A percentile compares a stretch with the other conserved stretches of the same genome.
Conservation (phyloP, 2,329 filamentous ascomycete species). For the Verticillium tricorpus region DNA sequence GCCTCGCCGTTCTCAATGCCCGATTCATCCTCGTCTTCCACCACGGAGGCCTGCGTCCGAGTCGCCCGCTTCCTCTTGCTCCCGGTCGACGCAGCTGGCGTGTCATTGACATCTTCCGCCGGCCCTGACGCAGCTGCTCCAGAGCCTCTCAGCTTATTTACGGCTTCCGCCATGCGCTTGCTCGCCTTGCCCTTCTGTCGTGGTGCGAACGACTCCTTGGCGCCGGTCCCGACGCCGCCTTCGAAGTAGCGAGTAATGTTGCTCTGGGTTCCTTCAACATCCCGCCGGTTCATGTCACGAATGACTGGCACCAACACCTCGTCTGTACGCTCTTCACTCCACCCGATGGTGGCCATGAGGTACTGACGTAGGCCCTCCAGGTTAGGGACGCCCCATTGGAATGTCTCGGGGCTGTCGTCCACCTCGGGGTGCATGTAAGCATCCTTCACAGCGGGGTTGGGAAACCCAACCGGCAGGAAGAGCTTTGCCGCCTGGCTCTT, state of each 20-base stretch:
- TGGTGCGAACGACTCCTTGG: constrained; percentile 64
- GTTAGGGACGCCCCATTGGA: constrained; percentile 96
- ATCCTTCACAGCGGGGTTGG: constrained; percentile 69
- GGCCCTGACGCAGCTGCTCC: constrained; percentile 6
- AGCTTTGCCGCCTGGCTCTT: constrained; percentile 75
- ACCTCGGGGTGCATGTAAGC: constrained; percentile 88
- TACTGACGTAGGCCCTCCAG: constrained; percentile 79
- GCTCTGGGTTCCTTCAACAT: constrained; percentile 84
- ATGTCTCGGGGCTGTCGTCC: constrained; percentile 69
- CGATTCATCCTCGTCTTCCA: constrained; percentile 1
- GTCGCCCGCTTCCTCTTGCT: constrained; percentile 9
- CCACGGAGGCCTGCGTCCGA: not conserved
- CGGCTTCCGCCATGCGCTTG: constrained; percentile 72
- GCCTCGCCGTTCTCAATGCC: constrained; percentile 1
- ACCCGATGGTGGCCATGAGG: constrained; percentile 88
- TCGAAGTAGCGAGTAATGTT: constrained; percentile 95
- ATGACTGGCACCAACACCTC: constrained; percentile 96
- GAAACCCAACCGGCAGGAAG: constrained; percentile 78
- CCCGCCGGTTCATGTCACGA: constrained; percentile 85
- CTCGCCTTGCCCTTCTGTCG: constrained; percentile 61
- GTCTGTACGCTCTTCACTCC: constrained; percentile 86
- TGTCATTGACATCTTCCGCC: not conserved
- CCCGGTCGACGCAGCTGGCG: not conserved
- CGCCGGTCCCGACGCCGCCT: constrained; percentile 66
- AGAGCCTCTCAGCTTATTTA: constrained; percentile 60